A percentile compares a stretch with the other conserved stretches of the same genome.
These are phyloP conservation scores for Psilocybe subaeruginosa DNA, from an alignment of 768 basidiomycete genomes.

Conservation along the genomic window DNA sequence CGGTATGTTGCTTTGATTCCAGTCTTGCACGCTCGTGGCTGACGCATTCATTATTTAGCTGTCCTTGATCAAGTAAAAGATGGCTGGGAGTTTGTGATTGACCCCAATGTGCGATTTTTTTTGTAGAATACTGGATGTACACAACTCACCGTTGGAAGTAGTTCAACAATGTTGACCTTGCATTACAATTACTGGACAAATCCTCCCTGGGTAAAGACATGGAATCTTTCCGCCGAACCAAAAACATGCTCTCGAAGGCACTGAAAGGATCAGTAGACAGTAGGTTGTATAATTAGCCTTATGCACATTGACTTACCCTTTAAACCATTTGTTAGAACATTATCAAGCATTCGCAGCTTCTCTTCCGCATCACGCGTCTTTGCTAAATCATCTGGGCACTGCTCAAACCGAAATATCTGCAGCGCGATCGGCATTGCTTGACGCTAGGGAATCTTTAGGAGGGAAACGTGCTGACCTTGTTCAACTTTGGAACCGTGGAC, in stretches of 20 bases:
- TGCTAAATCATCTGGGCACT: conserved; percentile 70
- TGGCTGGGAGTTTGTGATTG: conserved; percentile 88
- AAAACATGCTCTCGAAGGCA: conserved; percentile 75
- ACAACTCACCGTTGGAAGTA: conserved; percentile 31
- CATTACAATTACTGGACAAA: conserved; percentile 84
- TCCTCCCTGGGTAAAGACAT: conserved; percentile 75
- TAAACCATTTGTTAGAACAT: conserved; percentile 54
- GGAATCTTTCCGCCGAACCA: conserved; percentile 76
- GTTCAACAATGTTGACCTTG: conserved; percentile 95
- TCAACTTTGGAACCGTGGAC: conserved; percentile 87
- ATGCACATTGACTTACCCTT: neutral
- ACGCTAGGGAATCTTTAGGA: conserved; percentile 79
- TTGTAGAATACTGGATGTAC: neutral
- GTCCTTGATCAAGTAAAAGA: conserved; percentile 85
- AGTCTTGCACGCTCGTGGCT: conserved; percentile 1
- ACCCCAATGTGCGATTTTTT: conserved; percentile 65
- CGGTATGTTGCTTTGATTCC: conserved; percentile 47
- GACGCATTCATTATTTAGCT: conserved; percentile 44
- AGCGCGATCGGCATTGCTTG: conserved; percentile 71
- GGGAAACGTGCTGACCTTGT: conserved; percentile 87
- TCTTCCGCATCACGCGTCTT: conserved; percentile 84
- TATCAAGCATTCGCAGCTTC: conserved; percentile 96
- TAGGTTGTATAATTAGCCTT: conserved; percentile 39
- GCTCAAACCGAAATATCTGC: conserved; percentile 77
- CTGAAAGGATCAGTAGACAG: conserved; percentile 90